Evolutionary conservation across 1,284 basidiomycete species (phyloP), one percentile per base, ranked within the genome.

Genomic region (Ustilago hordei): DNA sequence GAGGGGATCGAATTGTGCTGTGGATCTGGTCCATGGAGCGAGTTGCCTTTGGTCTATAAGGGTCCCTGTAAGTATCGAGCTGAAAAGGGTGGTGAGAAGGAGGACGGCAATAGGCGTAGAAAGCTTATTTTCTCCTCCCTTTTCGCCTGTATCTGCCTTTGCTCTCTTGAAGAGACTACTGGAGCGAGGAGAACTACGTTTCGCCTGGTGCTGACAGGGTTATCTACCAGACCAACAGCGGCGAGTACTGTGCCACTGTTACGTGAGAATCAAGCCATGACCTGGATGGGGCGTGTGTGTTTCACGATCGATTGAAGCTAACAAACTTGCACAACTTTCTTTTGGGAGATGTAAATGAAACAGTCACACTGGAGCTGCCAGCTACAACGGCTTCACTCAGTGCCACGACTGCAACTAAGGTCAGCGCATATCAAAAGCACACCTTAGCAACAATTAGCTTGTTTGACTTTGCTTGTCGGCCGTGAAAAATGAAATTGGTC

Each of bases 171-270:
- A 12, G 12, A 39, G 41, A 66, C 57, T 66, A 66, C 58, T 60
- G 54, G 32, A 50, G 54, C 12, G 17, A 32, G 11, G 48, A 47
- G 57, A 57, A 68, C 55, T 68, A 68, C 35, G 75, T 73, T 32
- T 70, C 67, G 12, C 75, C 75, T 39, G 75, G 75, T 1, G 39
- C 75, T 7, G 67, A 78, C 60, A 64, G 75, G 23, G 70, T 73
- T 36, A 60, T 78, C 60, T 69, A 57, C 57, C 54, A 53, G n/a
- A 52, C 62, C 32, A 39, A 36, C 55, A 58, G 55, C 13, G 64
- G 65, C n/a, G 41, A 47, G 48, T 74, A 68, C 60, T 74, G 70
- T 41, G 75, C 67, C 11, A 53, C 60, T 15, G 65, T 67, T 8
- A 67, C 64, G 61, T 64, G 55, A 13, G 61, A 2, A 23, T 23